Percentiles rank a stretch among this genome's conserved stretches.
Evolutionary conservation across 2,329 filamentous ascomycete species (phyloP).

Genomic region (Paraphoma chrysanthemicola): DNA sequence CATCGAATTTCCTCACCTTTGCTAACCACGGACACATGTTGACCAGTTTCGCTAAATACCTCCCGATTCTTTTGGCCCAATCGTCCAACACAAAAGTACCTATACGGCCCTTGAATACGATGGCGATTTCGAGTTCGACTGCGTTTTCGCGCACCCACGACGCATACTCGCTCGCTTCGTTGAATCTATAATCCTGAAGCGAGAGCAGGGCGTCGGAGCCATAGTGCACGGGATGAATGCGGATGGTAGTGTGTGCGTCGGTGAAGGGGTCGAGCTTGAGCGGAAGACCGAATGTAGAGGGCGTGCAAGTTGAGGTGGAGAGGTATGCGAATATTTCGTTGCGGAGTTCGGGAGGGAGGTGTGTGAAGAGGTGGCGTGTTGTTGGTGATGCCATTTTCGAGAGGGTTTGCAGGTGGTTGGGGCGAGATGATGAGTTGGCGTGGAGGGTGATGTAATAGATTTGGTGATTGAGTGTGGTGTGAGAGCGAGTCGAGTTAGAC

Average conservation of each 20-base stretch:
- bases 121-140: conserved; percentile 24
- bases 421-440: neutral
- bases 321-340: conserved; percentile 38
- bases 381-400: conserved; percentile 3
- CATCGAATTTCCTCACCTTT: conserved; percentile 29
- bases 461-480: neutral
- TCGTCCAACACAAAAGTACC: conserved; percentile 34
- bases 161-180: conserved; percentile 36
- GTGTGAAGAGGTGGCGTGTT: conserved; percentile 24
- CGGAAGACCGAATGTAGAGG: conserved; percentile 22
- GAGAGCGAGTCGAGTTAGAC: too few relatives aligned
- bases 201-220: conserved; percentile 30
- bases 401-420: neutral
- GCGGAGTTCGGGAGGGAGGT: conserved; percentile 39
- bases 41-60: conserved; percentile 29
- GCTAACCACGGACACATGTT: conserved; percentile 33
- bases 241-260: conserved; percentile 33
- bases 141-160: conserved; percentile 28
- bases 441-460: neutral
- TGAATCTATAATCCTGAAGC: conserved; percentile 20
- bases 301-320: conserved; percentile 4
- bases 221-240: conserved; percentile 30
- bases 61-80: conserved; percentile 34
- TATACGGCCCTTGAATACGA: conserved; percentile 35
- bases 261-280: conserved; percentile 30